Conservation (phyloP, 164 flowering plant genomes). For the Vitis amurensis region DNA sequence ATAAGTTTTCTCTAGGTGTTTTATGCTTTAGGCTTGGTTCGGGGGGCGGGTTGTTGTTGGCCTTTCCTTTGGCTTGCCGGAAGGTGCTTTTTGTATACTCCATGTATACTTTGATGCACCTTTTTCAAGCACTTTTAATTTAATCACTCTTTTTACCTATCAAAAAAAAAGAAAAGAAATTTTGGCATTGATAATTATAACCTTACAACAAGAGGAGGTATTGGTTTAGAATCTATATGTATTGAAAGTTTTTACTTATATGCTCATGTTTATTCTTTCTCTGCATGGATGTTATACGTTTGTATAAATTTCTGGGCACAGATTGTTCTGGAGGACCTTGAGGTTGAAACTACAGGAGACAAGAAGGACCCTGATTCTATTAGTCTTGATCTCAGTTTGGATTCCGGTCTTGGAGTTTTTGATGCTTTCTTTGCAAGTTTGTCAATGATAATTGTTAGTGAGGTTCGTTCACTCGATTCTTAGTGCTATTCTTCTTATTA, state of each 20-base stretch:
- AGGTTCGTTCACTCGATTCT: constrained; percentile 49
- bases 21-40: no score
- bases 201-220: no score
- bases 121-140: no score
- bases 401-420: constrained; percentile 77
- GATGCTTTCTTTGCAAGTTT: constrained; percentile 93
- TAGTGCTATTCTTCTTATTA: no score
- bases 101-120: no score
- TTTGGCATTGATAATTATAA: no score
- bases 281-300: not conserved
- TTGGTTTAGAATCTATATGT: no score
- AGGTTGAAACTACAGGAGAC: constrained; percentile 25
- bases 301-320: constrained; percentile 20
- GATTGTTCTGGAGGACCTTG: constrained; percentile 42
- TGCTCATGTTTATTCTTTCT: not conserved
- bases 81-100: no score
- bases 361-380: constrained; percentile 32
- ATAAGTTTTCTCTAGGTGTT: no score
- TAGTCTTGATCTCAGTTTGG: constrained; percentile 32
- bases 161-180: not conserved
- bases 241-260: not conserved
- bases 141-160: no score
- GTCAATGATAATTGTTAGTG: constrained; percentile 92
- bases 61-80: no score
- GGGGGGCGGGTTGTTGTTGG: no score